These are phyloP conservation scores for Eucalyptus marginata DNA, from an alignment of 345 rosid species.

Conservation along the genomic window DNA sequence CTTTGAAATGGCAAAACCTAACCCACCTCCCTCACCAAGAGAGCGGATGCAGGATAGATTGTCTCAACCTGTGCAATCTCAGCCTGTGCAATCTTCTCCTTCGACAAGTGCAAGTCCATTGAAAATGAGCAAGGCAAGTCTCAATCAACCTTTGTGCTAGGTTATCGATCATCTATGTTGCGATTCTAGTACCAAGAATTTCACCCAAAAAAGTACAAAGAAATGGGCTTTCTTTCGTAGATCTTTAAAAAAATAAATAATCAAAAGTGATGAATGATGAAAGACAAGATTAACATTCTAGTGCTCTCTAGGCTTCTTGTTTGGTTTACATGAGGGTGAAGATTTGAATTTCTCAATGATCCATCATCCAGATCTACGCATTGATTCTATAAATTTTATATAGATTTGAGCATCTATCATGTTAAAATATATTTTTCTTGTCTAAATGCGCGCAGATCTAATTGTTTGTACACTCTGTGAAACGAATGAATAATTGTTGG, in stretches of 20 bases:
- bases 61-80: neutral
- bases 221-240: neutral
- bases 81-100: neutral
- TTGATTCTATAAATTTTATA: neutral
- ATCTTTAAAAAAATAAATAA: neutral
- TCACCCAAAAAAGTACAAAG: neutral
- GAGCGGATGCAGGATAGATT: neutral
- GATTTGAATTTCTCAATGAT: neutral
- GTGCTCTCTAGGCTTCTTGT: neutral
- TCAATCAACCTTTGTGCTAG: neutral
- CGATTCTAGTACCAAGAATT: neutral
- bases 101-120: neutral
- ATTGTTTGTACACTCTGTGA: neutral
- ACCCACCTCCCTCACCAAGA: neutral
- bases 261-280: neutral
- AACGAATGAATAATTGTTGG: neutral
- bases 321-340: neutral
- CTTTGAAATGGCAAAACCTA: neutral
- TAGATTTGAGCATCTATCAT: neutral
- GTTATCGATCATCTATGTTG: neutral
- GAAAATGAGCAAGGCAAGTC: neutral
- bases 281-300: neutral
- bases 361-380: neutral
- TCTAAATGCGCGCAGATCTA: neutral
- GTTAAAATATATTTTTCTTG: neutral